Conservation (phyloP, 495 filamentous ascomycete genomes). For the Amphirosellinia nigrospora region DNA sequence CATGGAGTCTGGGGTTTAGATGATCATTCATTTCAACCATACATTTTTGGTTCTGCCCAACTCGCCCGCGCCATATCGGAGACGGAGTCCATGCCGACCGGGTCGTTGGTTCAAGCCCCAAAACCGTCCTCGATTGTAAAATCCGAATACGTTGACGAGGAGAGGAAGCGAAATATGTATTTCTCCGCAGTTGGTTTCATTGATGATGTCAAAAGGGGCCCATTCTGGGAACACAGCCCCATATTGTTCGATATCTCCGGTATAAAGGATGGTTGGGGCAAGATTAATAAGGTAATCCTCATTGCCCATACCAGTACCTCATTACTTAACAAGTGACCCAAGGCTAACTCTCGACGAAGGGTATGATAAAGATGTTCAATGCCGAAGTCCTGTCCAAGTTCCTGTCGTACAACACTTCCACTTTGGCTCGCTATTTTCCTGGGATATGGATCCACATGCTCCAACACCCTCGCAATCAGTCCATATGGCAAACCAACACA, state of each 20-base stretch:
- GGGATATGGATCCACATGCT: slow-evolving; percentile 76
- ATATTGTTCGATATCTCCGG: slow-evolving; percentile 95
- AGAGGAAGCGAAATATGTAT: slow-evolving; percentile 83
- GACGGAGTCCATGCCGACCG: slow-evolving; percentile 66
- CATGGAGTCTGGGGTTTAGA: slow-evolving; percentile 97
- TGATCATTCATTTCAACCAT: slow-evolving; percentile 96
- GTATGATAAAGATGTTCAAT: slow-evolving; percentile 98
- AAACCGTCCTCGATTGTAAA: slow-evolving; percentile 73
- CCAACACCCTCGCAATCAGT: slow-evolving; percentile 50
- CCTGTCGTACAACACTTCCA: slow-evolving; percentile 97
- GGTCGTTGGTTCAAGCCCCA: slow-evolving; percentile 74
- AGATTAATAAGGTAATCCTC: slow-evolving; percentile 85
- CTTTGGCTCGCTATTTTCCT: slow-evolving; percentile 86
- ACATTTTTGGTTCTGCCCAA: slow-evolving; percentile 94
- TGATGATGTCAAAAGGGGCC: slow-evolving; percentile 94
- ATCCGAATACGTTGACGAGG: slow-evolving; percentile 65
- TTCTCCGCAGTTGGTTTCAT: slow-evolving; percentile 99
- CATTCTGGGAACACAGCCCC: slow-evolving; percentile 98
- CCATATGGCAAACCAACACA: slow-evolving; percentile 66
- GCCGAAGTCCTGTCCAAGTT: slow-evolving; percentile 88
- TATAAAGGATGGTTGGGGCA: slow-evolving; percentile 89
- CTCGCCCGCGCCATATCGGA: slow-evolving; percentile 73
- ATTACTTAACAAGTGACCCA: not conserved
- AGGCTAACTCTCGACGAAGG: slow-evolving; percentile 44
- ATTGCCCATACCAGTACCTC: not conserved